phyloP scores from a whole-genome alignment of 768 basidiomycete genomes.

The Clathrus columnatus region DNA sequence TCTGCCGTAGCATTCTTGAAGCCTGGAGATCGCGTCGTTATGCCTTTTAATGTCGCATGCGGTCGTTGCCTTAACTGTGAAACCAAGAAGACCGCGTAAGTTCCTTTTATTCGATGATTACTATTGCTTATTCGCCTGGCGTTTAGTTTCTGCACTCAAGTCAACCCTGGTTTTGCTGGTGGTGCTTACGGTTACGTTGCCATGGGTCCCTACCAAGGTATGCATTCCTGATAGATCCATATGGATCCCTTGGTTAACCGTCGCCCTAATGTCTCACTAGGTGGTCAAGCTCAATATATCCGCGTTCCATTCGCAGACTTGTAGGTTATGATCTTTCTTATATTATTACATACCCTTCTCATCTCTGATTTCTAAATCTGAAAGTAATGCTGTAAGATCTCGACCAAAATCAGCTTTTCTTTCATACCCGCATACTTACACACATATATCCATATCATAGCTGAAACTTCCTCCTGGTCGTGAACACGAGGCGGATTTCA shows the following conservation, averaged over 20 bases:
- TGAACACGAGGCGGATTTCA: slow-evolving; percentile 49
- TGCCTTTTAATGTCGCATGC: slow-evolving; percentile 53
- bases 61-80: slow-evolving; percentile 52
- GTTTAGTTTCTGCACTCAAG: slow-evolving; percentile 38
- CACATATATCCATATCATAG: not conserved
- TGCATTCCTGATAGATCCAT: not conserved
- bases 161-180: slow-evolving; percentile 50
- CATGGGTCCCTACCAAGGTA: slow-evolving; percentile 47
- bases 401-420: no score
- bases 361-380: not conserved
- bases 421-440: not conserved
- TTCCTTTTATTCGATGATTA: not conserved
- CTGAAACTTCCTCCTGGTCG: slow-evolving; percentile 42
- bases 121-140: not conserved
- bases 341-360: not conserved
- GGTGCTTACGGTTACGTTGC: slow-evolving; percentile 36
- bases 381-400: slow-evolving; percentile 9
- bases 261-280: not conserved
- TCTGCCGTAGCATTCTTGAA: slow-evolving; percentile 37
- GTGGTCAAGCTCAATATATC: slow-evolving; percentile 33
- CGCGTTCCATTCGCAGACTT: slow-evolving; percentile 50
- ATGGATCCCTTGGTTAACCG: not conserved
- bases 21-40: slow-evolving; percentile 51
- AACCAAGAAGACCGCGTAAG: slow-evolving; percentile 35
- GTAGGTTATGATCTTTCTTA: slow-evolving; percentile 26